Evolutionary conservation across 2,329 filamentous ascomycete genomes (phyloP).

Genomic region (Verticillium nubilum): DNA sequence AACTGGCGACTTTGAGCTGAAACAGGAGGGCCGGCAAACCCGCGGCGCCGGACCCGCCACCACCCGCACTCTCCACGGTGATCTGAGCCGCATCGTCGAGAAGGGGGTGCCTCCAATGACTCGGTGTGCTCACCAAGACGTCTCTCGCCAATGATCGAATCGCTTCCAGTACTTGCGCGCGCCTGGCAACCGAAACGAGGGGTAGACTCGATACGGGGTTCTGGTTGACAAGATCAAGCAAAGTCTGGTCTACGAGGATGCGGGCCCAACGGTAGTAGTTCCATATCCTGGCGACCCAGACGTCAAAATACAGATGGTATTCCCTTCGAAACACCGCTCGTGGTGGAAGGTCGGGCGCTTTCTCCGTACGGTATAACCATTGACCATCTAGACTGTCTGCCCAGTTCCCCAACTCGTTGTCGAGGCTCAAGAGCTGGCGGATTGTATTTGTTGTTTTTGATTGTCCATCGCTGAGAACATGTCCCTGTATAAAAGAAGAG

Average conservation of each 20-base stretch:
- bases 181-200: conserved; percentile 22
- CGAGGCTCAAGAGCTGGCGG: conserved; percentile 32
- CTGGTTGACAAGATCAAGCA: conserved; percentile 33
- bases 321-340: conserved; percentile 42
- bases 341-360: conserved; percentile 25
- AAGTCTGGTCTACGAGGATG: conserved; percentile 45
- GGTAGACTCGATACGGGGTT: conserved; percentile 31
- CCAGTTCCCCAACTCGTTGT: conserved; percentile 32
- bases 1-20: conserved; percentile 40
- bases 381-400: conserved; percentile 25
- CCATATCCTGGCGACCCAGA: conserved; percentile 51
- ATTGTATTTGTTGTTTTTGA: conserved; percentile 27
- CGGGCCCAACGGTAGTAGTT: conserved; percentile 55
- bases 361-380: conserved; percentile 31
- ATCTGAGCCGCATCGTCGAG: conserved; percentile 27
- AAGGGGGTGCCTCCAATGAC: conserved; percentile 46
- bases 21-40: conserved; percentile 43
- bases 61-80: conserved; percentile 27
- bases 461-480: conserved; percentile 30
- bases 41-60: conserved; percentile 39
- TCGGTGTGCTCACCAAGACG: conserved; percentile 38
- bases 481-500: conserved; percentile 26
- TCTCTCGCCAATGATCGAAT: conserved; percentile 36
- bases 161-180: conserved; percentile 23
- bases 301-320: conserved; percentile 50